Conservation (phyloP, 2,329 filamentous ascomycete genomes). For the Aspergillus neoniger region DNA sequence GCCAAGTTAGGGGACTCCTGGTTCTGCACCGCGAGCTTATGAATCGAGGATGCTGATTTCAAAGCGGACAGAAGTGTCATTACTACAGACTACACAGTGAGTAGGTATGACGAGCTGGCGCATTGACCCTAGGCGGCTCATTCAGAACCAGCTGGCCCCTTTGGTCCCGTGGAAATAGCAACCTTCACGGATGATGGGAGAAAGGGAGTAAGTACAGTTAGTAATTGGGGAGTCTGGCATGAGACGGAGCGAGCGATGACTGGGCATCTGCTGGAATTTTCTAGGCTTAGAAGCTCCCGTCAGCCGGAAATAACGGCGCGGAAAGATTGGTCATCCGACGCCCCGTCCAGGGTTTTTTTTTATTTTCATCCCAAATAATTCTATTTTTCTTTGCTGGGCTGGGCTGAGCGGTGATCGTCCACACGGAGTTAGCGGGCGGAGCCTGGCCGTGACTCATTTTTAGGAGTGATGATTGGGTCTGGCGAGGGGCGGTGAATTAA, state of each 20-base stretch:
- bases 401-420: constrained; percentile 11
- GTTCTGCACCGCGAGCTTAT: background rate
- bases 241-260: background rate
- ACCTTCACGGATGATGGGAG: background rate
- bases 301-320: constrained; percentile 19
- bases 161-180: constrained; percentile 1
- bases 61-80: background rate
- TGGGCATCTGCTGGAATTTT: constrained; percentile 15
- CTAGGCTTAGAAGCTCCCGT: background rate
- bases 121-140: background rate
- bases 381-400: background rate
- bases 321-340: constrained; percentile 26
- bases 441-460: constrained; percentile 19
- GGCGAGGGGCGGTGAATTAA: constrained; percentile 18
- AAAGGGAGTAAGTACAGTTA: background rate
- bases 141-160: background rate
- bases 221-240: background rate
- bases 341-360: constrained; percentile 5
- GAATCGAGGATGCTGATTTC: background rate
- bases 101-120: background rate
- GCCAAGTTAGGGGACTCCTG: background rate
- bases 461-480: constrained; percentile 12
- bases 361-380: background rate
- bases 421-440: constrained; percentile 11
- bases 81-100: too few species aligned